Base-by-base conservation (phyloP, 75 land plant species). In the Isoetes taiwanensis region DNA sequence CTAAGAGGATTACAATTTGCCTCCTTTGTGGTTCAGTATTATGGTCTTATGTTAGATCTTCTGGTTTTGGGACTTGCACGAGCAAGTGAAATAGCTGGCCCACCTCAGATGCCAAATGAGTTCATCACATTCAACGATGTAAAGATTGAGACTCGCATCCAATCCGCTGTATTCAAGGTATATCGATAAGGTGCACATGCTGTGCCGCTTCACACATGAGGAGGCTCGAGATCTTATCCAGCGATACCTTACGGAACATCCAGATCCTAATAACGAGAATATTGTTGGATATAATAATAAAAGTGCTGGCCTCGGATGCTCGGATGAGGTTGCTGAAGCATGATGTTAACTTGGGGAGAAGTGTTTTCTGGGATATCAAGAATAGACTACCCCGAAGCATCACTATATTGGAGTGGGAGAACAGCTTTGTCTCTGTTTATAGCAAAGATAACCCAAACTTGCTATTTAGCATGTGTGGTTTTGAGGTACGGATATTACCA, bases 391-490 rank as follows among this genome's bases (percentile, higher is more conserved):
- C 50, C 23, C 50, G 50, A 46, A 46, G 50, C 50, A 19, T 46
- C 4, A 46, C 50, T 8, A 46, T 23, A n/a, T 23, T 46, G 50
- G 50, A 46, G 25, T 46, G 50, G 50, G 50, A 46, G 16, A 46
- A 46, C 16, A 46, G 50, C 50, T 46, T 46, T n/a, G 50, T 46
- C 50, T 46, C 50, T 23, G 50, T 46, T 6, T 46, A 46, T n/a
- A 46, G 50, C 50, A 46, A 46, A 23, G 50, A 46, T 23, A 46
- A 46, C 23, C 50, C 50, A 6, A 46, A 46, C 23, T 23, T 46
- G 50, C 50, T 46, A 19, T 46, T 46, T n/a, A 46, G 50, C 50
- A 46, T 46, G 50, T 46, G 50, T 46, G 50, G 50, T 4, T 46
- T 46, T 46, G 50, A 46, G 19, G 50, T 46, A 19, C 50, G 50